Conservation (phyloP, 495 filamentous ascomycete genomes). For the Podospora pseudocomata region DNA sequence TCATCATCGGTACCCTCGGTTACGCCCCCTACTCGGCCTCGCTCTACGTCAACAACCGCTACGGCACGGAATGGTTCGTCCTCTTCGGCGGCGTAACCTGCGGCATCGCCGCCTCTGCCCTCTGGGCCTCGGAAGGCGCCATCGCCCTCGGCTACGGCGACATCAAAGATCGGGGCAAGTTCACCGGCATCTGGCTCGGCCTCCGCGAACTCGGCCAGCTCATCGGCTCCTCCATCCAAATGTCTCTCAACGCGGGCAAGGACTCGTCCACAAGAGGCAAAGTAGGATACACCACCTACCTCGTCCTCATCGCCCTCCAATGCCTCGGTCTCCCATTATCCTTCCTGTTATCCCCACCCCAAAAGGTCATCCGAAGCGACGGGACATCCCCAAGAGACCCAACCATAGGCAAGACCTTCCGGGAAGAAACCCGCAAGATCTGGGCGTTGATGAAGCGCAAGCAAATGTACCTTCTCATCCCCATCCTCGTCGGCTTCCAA, state of each 20-base stretch:
- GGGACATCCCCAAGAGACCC: conserved; percentile 43
- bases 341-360: conserved; percentile 48
- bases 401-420: conserved; percentile 41
- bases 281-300: conserved; percentile 53
- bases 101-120: conserved; percentile 51
- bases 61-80: conserved; percentile 55
- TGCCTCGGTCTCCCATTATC: conserved; percentile 52
- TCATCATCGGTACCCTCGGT: conserved; percentile 54
- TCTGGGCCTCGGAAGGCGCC: conserved; percentile 59
- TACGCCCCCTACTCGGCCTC: conserved; percentile 56
- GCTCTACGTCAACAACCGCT: conserved; percentile 57
- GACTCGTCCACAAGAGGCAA: conserved; percentile 44
- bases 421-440: conserved; percentile 45
- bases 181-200: conserved; percentile 56
- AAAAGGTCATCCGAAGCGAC: conserved; percentile 52
- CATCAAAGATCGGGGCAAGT: conserved; percentile 50
- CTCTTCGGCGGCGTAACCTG: conserved; percentile 54
- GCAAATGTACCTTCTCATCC: conserved; percentile 52
- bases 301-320: conserved; percentile 52
- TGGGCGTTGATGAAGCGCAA: conserved; percentile 45
- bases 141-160: conserved; percentile 57
- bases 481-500: conserved; percentile 52
- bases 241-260: conserved; percentile 48
- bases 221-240: conserved; percentile 54
- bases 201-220: conserved; percentile 55